Evolutionary conservation across 805 yeast genomes (phyloP), one percentile per base, ranked within the genome.

Genomic region (Kazachstania bromeliacearum): DNA sequence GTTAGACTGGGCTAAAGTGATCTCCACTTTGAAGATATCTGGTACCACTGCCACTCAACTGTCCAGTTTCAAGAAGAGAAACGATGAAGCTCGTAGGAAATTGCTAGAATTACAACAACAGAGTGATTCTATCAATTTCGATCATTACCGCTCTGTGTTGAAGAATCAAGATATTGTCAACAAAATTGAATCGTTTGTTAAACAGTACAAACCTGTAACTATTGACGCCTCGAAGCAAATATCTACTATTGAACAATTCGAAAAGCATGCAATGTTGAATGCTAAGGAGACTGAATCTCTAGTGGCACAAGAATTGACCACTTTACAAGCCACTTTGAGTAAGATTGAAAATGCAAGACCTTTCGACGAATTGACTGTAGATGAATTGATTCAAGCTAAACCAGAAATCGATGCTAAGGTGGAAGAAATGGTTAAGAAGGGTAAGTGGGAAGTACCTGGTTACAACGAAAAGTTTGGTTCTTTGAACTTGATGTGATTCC

Each of bases 401-500:
- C 97, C 98, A 55, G 97, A 92, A 65, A 80, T 92, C 63, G 95
- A 89, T 61, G 88, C 84, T 53, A 92, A 92, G 82, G 95, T 88
- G 52, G 74, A 70, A 57, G 85, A 85, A 70, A 80, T 89, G 92
- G 87, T 92, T 56, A 77, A 80, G 75, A 80, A 88, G 74, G 95
- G 96, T 68, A 83, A 83, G 73, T 88, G 95, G 94, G 85, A 84
- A 60, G 94, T 88, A 53, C 97, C 97, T 56, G 95, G 96, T 56
- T 92, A 92, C 79, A 79, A 83, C 69, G 97, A 92, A 69, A 92
- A 88, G 79, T 92, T 92, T 66, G 97, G 97, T 67, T 85, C 83
- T 64, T 77, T 89, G 68, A 85, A 89, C 57, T 85, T 87, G 64
- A 92, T 89, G 96, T 68, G 51, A 43, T 23, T n/a, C n/a, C n/a